Conservation (phyloP, 345 rosid species). For the Arabidopsis suecica region DNA sequence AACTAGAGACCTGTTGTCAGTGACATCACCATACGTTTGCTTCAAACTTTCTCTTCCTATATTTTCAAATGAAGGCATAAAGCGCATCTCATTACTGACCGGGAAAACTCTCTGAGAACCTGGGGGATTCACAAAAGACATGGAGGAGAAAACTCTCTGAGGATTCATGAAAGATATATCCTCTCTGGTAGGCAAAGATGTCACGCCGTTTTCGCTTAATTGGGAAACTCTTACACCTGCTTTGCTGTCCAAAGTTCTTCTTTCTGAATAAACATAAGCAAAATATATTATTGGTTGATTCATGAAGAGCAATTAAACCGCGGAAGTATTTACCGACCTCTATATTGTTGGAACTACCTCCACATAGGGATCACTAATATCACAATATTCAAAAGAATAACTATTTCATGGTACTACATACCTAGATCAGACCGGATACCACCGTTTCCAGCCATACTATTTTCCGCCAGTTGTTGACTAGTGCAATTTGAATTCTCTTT, state of each 20-base stretch:
- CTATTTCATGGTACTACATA: slow-evolving; percentile 41
- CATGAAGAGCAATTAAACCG: slow-evolving; percentile 1
- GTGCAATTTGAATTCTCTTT: slow-evolving; percentile 45
- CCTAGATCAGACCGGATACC: slow-evolving; percentile 57
- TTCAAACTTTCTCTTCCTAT: slow-evolving; percentile 45
- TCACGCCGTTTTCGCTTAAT: slow-evolving; percentile 16
- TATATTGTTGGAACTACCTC: background rate
- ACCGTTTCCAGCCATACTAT: slow-evolving; percentile 46
- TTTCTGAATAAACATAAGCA: slow-evolving; percentile 34
- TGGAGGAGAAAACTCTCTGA: slow-evolving; percentile 44
- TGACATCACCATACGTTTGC: slow-evolving; percentile 45
- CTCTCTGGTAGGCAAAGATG: slow-evolving; percentile 37
- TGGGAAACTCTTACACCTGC: slow-evolving; percentile 19
- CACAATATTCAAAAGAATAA: slow-evolving; percentile 30
- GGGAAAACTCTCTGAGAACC: slow-evolving; percentile 43
- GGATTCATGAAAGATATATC: slow-evolving; percentile 41
- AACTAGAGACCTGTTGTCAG: slow-evolving; percentile 48
- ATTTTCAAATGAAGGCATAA: slow-evolving; percentile 48
- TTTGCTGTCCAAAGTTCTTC: slow-evolving; percentile 17
- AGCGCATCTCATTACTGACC: slow-evolving; percentile 46
- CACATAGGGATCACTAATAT: slow-evolving; percentile 22
- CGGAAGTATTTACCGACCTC: slow-evolving; percentile 18
- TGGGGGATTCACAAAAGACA: slow-evolving; percentile 28
- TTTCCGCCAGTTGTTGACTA: slow-evolving; percentile 43
- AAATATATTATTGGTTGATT: slow-evolving; percentile 5